A percentile compares a stretch with the other conserved stretches of the same genome.
These are phyloP conservation scores for Trypanosoma cruzi DNA, from an alignment of 208 protist genomes.

Conservation along the genomic window DNA sequence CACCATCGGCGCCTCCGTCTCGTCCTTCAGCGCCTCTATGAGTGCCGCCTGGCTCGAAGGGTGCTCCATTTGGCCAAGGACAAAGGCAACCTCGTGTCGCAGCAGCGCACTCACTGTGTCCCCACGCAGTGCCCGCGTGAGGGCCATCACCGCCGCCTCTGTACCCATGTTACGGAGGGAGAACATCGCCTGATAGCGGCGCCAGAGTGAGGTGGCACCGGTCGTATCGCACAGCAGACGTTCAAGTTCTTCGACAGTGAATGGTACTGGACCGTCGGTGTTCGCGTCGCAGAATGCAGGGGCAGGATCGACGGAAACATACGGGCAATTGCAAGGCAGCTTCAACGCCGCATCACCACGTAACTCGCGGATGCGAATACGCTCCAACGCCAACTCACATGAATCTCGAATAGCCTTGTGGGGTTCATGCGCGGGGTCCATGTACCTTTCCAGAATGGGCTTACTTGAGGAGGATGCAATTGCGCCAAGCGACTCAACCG, in stretches of 20 bases:
- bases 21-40: conserved; percentile 65
- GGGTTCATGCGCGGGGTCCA: conserved; percentile 49
- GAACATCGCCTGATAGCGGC: conserved; percentile 97
- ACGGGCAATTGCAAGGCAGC: conserved; percentile 56
- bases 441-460: conserved; percentile 55
- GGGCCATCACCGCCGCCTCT: conserved; percentile 60
- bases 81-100: conserved; percentile 98
- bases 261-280: conserved; percentile 32
- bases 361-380: conserved; percentile 65
- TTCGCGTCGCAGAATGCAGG: conserved; percentile 60
- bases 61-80: conserved; percentile 97
- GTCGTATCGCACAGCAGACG: conserved; percentile 74
- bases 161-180: conserved; percentile 91
- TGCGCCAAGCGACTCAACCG: conserved; percentile 95
- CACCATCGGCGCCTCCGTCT: conserved; percentile 96
- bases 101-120: conserved; percentile 93
- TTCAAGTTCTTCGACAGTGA: conserved; percentile 57
- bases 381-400: conserved; percentile 91
- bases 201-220: conserved; percentile 76
- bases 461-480: conserved; percentile 50
- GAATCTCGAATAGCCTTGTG: conserved; percentile 92
- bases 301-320: conserved; percentile 93
- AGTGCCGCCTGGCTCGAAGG: conserved; percentile 68
- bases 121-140: conserved; percentile 87
- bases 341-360: conserved; percentile 55